These are phyloP conservation scores for Agrocybe chaxingu DNA, from an alignment of 768 basidiomycete species.

Conservation along the genomic window DNA sequence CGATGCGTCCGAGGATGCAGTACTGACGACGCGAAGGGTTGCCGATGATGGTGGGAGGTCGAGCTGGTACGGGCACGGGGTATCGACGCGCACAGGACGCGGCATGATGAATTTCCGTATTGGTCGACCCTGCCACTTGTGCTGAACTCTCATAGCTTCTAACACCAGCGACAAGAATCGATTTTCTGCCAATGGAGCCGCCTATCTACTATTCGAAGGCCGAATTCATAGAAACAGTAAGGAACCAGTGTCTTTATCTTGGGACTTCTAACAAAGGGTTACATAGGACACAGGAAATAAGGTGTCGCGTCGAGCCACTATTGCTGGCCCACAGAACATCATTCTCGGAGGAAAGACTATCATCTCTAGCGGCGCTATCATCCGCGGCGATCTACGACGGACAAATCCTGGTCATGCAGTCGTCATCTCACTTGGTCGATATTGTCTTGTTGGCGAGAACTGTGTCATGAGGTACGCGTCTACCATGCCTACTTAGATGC, in stretches of 20 bases:
- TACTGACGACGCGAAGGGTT: too few relatives aligned
- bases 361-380: conserved; percentile 85
- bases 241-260: conserved; percentile 9
- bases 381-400: conserved; percentile 89
- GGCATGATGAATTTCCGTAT: too few relatives aligned
- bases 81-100: too few relatives aligned
- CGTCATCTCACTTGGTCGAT: conserved; percentile 89
- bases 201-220: conserved; percentile 77
- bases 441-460: conserved; percentile 88
- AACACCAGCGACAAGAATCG: background rate
- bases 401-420: conserved; percentile 91
- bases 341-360: conserved; percentile 97
- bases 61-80: too few relatives aligned
- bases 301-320: conserved; percentile 87
- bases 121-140: too few relatives aligned
- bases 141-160: background rate
- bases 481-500: background rate
- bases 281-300: conserved; percentile 92
- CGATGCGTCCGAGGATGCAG: too few relatives aligned
- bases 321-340: conserved; percentile 94
- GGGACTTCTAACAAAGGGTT: conserved; percentile 1
- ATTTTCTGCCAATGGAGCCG: conserved; percentile 50
- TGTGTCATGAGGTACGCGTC: conserved; percentile 73
- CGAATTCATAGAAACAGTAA: conserved; percentile 88
- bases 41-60: too few relatives aligned